Conservation (phyloP, 2,329 filamentous ascomycete species). For the Aurifilum marmelostoma region DNA sequence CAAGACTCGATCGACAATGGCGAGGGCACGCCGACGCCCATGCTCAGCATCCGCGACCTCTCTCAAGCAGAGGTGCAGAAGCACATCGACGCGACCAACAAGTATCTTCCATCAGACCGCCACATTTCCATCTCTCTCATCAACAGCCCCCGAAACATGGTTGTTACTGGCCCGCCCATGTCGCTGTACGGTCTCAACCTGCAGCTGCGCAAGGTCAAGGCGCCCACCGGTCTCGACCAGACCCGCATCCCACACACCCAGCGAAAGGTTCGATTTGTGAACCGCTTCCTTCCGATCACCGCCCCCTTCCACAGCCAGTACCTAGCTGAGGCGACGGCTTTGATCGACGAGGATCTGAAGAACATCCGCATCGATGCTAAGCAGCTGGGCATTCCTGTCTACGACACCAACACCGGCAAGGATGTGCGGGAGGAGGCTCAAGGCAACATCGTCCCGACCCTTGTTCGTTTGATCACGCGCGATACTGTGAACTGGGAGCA, state of each 20-base stretch:
- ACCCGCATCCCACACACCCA: conserved; percentile 92
- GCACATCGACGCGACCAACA: conserved; percentile 95
- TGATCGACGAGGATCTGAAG: conserved; percentile 87
- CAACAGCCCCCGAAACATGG: conserved; percentile 96
- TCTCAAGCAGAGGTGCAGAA: conserved; percentile 87
- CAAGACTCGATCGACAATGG: conserved; percentile 93
- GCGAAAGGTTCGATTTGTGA: conserved; percentile 94
- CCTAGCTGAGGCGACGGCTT: conserved; percentile 76
- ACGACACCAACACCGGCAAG: conserved; percentile 84
- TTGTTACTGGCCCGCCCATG: conserved; percentile 93
- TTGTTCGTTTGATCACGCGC: conserved; percentile 91
- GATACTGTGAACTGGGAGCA: conserved; percentile 96
- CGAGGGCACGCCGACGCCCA: conserved; percentile 93
- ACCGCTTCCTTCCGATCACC: conserved; percentile 96
- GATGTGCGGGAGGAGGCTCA: conserved; percentile 74
- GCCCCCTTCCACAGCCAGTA: conserved; percentile 98
- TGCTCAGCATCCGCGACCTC: conserved; percentile 96
- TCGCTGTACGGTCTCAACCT: conserved; percentile 96
- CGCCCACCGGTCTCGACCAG: conserved; percentile 95
- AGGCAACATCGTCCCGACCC: conserved; percentile 80
- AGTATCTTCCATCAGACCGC: conserved; percentile 88
- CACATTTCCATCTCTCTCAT: conserved; percentile 95
- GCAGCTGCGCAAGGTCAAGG: conserved; percentile 94
- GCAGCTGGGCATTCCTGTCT: conserved; percentile 81
- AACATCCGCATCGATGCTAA: conserved; percentile 75